Conservation (phyloP, 345 rosid genomes). For the Odontarrhena argentea region DNA sequence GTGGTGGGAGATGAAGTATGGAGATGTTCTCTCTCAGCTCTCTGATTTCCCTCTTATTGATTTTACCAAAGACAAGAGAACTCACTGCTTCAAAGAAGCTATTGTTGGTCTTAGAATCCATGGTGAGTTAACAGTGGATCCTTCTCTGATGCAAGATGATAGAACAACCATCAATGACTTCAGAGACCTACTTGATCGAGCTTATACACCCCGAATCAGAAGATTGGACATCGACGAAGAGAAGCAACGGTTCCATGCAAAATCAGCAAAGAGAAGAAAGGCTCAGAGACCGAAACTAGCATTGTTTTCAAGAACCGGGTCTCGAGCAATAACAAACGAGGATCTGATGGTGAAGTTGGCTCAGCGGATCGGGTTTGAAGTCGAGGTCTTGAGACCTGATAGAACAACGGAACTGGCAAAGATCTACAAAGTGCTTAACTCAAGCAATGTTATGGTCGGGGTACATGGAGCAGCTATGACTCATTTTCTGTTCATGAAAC, state of each 20-base stretch:
- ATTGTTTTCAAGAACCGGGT: constrained; percentile 62
- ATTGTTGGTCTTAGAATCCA: constrained; percentile 75
- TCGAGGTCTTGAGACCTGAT: constrained; percentile 62
- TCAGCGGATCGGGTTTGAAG: constrained; percentile 64
- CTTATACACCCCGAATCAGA: constrained; percentile 58
- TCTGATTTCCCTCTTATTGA: constrained; percentile 63
- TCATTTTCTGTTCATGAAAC: constrained; percentile 76
- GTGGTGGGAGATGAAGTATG: constrained; percentile 86
- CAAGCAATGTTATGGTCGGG: constrained; percentile 78
- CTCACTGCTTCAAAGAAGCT: constrained; percentile 82
- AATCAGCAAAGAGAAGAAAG: constrained; percentile 18
- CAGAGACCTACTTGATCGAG: constrained; percentile 57
- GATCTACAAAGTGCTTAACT: constrained; percentile 61
- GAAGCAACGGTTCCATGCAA: constrained; percentile 32
- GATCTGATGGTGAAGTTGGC: constrained; percentile 58
- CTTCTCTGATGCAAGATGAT: constrained; percentile 50
- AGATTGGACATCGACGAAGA: constrained; percentile 46
- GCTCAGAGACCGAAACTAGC: constrained; percentile 61
- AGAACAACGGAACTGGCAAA: constrained; percentile 65
- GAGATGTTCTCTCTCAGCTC: constrained; percentile 59
- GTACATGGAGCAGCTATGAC: constrained; percentile 97
- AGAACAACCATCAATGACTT: constrained; percentile 54
- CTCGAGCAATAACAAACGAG: constrained; percentile 70
- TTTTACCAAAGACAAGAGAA: constrained; percentile 63
- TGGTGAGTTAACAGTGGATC: constrained; percentile 66